These are phyloP conservation scores for Naegleria gruberi DNA, from an alignment of 208 protist genomes.

Conservation along the genomic window DNA sequence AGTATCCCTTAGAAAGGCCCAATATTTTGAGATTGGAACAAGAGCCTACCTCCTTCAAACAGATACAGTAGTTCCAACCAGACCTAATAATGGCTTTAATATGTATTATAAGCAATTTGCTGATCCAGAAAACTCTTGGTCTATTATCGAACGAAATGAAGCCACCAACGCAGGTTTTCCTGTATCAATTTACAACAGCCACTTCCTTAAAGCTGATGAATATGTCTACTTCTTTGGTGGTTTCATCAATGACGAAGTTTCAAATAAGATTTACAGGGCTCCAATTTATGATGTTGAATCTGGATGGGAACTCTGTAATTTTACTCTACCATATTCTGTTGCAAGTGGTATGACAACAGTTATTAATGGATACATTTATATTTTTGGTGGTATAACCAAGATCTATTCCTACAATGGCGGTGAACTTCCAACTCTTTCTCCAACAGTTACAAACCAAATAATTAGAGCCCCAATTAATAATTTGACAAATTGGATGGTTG, in stretches of 20 bases:
- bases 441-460: not conserved
- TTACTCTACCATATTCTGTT: not conserved
- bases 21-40: not conserved
- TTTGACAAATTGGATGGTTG: not conserved
- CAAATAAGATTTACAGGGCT: not conserved
- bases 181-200: not conserved
- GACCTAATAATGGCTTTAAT: not conserved
- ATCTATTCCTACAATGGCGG: not conserved
- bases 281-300: not conserved
- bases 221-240: not conserved
- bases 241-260: not conserved
- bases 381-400: not conserved
- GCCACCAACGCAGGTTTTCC: not conserved
- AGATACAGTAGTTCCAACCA: not conserved
- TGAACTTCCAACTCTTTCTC: not conserved
- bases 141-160: not conserved
- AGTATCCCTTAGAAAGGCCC: not conserved
- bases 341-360: not conserved
- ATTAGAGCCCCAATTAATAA: not conserved
- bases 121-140: not conserved
- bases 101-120: not conserved
- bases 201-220: not conserved
- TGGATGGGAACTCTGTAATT: not conserved
- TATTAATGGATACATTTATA: not conserved
- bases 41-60: not conserved